Evolutionary conservation across 78 protist species (phyloP).

Genomic region (Dictyostelium citrinum): DNA sequence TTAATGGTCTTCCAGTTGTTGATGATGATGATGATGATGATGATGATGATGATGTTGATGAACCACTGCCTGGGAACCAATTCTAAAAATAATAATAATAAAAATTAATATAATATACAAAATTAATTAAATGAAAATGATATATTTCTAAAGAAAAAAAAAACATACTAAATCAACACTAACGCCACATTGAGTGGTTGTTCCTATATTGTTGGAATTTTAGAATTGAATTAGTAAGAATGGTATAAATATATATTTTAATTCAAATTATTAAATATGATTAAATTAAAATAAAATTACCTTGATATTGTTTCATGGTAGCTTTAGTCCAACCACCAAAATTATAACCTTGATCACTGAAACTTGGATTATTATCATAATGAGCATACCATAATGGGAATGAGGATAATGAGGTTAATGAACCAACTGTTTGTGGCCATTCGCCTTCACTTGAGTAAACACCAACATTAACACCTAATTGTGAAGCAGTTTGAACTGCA

Average conservation of each 20-base stretch:
- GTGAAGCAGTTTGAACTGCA: constrained; percentile 7
- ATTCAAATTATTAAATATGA: too few species aligned
- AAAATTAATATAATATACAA: background rate
- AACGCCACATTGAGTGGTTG: constrained; percentile 16
- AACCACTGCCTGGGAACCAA: background rate
- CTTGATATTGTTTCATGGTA: constrained; percentile 35
- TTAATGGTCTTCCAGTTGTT: background rate
- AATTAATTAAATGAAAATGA: background rate
- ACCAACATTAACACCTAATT: constrained; percentile 40
- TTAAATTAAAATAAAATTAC: background rate
- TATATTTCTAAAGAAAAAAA: background rate
- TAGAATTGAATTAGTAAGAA: too few species aligned
- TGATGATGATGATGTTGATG: background rate
- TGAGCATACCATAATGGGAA: constrained; percentile 69
- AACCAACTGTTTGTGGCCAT: constrained; percentile 53
- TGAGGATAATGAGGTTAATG: background rate
- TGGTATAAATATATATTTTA: too few species aligned
- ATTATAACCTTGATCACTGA: constrained; percentile 16
- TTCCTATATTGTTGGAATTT: too few species aligned
- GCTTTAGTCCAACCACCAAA: constrained; percentile 59
- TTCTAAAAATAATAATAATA: background rate
- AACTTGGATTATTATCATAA: constrained; percentile 32
- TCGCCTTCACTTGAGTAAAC: constrained; percentile 46
- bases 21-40: background rate
- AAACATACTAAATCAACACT: constrained; percentile 12